Evolutionary conservation across 768 basidiomycete genomes (phyloP).

Genomic region (Cyclocybe aegerita): DNA sequence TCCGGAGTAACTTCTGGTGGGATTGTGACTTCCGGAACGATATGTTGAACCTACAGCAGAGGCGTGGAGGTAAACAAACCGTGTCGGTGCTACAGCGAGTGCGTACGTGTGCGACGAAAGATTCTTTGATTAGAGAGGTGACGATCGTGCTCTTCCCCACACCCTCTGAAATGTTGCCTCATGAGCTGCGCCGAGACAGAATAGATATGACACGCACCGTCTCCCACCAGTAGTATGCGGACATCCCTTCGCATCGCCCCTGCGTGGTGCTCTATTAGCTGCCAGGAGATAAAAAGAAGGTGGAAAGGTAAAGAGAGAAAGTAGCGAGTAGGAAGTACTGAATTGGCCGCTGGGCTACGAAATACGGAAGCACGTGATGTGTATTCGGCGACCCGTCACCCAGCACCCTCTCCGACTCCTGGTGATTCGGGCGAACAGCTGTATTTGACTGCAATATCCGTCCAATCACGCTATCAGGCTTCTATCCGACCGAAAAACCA

Average conservation of each 20-base stretch:
- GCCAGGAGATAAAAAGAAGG: neutral
- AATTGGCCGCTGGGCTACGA: neutral
- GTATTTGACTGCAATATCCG: no score
- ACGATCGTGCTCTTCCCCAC: slow-evolving; percentile 98
- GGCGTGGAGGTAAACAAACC: neutral
- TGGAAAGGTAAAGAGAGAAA: slow-evolving; percentile 1
- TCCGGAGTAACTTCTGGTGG: slow-evolving; percentile 97
- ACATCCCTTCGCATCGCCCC: slow-evolving; percentile 84
- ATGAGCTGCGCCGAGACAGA: slow-evolving; percentile 11
- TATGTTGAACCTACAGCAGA: slow-evolving; percentile 76
- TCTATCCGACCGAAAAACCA: no score
- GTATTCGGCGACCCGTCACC: no score
- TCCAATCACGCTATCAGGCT: no score
- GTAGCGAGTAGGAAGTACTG: neutral
- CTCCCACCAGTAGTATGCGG: slow-evolving; percentile 90
- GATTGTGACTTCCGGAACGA: slow-evolving; percentile 97
- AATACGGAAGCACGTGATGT: slow-evolving; percentile 2
- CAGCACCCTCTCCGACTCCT: no score
- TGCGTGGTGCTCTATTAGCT: neutral
- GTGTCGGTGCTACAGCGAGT: slow-evolving; percentile 1
- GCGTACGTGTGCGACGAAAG: slow-evolving; percentile 83
- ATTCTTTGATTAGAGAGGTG: slow-evolving; percentile 95
- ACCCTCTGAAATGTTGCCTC: slow-evolving; percentile 59
- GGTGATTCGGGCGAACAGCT: no score
- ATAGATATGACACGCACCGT: slow-evolving; percentile 55